These are phyloP conservation scores for Cruciata laevipes DNA, from an alignment of 257 asterid species.

Conservation along the genomic window DNA sequence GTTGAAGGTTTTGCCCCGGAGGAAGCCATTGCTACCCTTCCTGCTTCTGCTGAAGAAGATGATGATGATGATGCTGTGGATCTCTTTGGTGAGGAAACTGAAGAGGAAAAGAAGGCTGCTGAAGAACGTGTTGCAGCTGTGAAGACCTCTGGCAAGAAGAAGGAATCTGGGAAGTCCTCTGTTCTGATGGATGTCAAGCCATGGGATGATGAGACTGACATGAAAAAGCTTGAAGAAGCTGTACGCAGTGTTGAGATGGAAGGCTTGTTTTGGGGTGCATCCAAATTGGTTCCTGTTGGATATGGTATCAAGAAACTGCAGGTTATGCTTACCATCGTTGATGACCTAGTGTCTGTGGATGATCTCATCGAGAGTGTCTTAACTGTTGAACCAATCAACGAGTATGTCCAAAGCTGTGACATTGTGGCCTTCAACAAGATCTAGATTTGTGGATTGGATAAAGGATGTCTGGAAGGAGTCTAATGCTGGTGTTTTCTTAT, in stretches of 20 bases:
- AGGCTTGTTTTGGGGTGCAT: constrained; percentile 90
- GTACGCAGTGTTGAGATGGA: constrained; percentile 66
- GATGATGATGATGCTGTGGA: constrained; percentile 81
- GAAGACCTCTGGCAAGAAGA: constrained; percentile 84
- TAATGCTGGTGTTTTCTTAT: not conserved
- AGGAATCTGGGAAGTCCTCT: constrained; percentile 75
- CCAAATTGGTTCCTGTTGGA: constrained; percentile 33
- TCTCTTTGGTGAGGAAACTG: constrained; percentile 93
- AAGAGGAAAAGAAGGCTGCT: constrained; percentile 90
- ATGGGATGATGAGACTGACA: constrained; percentile 98
- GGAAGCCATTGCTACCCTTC: constrained; percentile 54
- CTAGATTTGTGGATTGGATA: constrained; percentile 1
- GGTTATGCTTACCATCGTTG: constrained; percentile 37
- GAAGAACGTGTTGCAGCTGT: constrained; percentile 86
- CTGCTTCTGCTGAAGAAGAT: constrained; percentile 62
- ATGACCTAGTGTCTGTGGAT: constrained; percentile 35
- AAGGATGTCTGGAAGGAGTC: not conserved
- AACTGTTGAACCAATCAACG: constrained; percentile 41
- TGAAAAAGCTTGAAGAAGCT: constrained; percentile 92
- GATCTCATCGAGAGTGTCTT: constrained; percentile 27
- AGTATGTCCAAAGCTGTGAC: constrained; percentile 58
- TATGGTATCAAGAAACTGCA: constrained; percentile 33
- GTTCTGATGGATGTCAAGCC: constrained; percentile 70
- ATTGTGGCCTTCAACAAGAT: constrained; percentile 66
- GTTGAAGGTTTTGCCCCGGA: constrained; percentile 47